Percentiles rank a stretch among this genome's conserved stretches.
These are phyloP conservation scores for Datisca glomerata DNA, from an alignment of 306 rosid genomes.

Conservation along the genomic window DNA sequence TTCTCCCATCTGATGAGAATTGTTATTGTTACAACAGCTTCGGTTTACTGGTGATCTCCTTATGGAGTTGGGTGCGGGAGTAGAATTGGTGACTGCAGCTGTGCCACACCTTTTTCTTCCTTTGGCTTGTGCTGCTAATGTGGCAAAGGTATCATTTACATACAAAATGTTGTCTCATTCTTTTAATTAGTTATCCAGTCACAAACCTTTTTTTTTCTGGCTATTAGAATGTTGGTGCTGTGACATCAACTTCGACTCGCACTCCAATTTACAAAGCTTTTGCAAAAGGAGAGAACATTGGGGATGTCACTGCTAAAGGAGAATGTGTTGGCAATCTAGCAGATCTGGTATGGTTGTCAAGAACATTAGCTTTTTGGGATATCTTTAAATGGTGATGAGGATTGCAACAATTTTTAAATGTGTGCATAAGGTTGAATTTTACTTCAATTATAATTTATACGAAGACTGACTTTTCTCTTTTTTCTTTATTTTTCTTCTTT, in stretches of 20 bases:
- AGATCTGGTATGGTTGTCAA: conserved; percentile 63
- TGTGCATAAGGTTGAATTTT: neutral
- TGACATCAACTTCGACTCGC: conserved; percentile 95
- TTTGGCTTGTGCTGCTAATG: conserved; percentile 98
- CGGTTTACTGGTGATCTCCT: conserved; percentile 94
- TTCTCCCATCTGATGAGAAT: neutral
- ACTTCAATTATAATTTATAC: too few relatives aligned
- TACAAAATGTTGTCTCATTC: too few relatives aligned
- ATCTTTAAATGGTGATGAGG: too few relatives aligned
- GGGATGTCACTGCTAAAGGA: conserved; percentile 99
- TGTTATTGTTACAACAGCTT: conserved; percentile 38
- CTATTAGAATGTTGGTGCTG: conserved; percentile 87
- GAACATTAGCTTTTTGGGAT: too few relatives aligned
- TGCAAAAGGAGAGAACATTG: conserved; percentile 97
- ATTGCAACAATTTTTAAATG: too few relatives aligned
- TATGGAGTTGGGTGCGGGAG: conserved; percentile 96
- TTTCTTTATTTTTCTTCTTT: too few relatives aligned
- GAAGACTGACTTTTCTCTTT: too few relatives aligned
- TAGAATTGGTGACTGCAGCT: conserved; percentile 84
- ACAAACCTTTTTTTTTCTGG: conserved; percentile 14
- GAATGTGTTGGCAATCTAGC: conserved; percentile 98
- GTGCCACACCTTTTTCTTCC: conserved; percentile 95
- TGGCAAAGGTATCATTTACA: conserved; percentile 70
- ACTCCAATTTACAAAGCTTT: conserved; percentile 98
- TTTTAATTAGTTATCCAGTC: too few relatives aligned